Conservation (phyloP, 1,284 basidiomycete genomes). For the Heterobasidion occidentale region DNA sequence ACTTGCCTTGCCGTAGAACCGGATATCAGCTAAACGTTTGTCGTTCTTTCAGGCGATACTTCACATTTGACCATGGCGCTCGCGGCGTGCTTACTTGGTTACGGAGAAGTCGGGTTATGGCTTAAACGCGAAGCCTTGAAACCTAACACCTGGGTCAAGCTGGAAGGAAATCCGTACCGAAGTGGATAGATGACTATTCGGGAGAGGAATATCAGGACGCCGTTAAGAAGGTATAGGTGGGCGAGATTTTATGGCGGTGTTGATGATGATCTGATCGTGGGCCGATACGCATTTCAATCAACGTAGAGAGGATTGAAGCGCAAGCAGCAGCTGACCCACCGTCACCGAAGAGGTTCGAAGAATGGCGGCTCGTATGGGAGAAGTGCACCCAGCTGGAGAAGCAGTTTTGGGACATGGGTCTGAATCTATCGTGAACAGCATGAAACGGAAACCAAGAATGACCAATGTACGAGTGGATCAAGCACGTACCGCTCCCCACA, state of each 20-base stretch:
- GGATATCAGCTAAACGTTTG: no score
- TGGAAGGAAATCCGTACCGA: constrained; percentile 68
- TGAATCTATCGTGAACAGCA: constrained; percentile 31
- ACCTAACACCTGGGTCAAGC: constrained; percentile 44
- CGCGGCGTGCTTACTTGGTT: constrained; percentile 84
- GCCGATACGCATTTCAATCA: not conserved
- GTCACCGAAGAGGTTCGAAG: constrained; percentile 48
- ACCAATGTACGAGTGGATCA: no score
- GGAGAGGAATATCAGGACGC: constrained; percentile 66
- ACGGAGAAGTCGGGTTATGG: constrained; percentile 91
- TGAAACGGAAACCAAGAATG: not conserved
- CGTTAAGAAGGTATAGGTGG: constrained; percentile 61
- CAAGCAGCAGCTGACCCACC: constrained; percentile 60
- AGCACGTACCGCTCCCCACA: no score
- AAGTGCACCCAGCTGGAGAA: constrained; percentile 76
- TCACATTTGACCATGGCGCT: constrained; percentile 75
- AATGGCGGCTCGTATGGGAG: constrained; percentile 73
- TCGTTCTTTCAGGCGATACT: constrained; percentile 48
- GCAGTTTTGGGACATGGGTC: constrained; percentile 86
- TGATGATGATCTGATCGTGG: not conserved
- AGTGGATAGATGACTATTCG: constrained; percentile 83
- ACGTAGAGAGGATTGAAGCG: constrained; percentile 53
- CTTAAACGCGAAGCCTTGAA: constrained; percentile 47
- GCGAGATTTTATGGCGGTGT: constrained; percentile 13
- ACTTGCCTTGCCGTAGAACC: not conserved